Base-by-base conservation (phyloP, 1,284 basidiomycete genomes). In the Sphaerobolus stellatus region DNA sequence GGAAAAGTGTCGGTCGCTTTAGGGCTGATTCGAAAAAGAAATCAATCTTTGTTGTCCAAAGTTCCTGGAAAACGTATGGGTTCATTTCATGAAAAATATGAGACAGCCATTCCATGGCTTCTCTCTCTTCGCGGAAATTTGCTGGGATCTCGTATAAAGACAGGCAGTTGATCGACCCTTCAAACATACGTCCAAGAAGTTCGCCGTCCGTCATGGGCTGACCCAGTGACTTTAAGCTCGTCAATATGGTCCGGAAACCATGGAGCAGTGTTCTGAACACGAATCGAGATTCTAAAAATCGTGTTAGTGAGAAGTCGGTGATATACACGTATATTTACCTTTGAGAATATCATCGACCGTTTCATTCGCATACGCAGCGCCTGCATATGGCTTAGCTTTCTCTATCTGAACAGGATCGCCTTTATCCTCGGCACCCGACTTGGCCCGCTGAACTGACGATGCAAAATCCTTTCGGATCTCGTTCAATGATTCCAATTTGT, bases 241-340 rank as follows among this genome's bases (percentile, higher is more conserved):
- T 77, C 11, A 99, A 79, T 58, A 91, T 85, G 2, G 89, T 87
- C 51, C 95, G 90, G 71, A 98, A 90, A 5, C 92, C 94, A 62
- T 94, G 94, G 14, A 98, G 79, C 46, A 99, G 79, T 14, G 94
- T 92, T 58, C 94, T 88, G 69, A 94, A 91, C 22, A 99, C 78
- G 57, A 88, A 81, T 34, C 94, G 88, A 38, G 88, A 90, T 64
- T 95, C 95, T 91, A 62, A 30, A 20, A 62, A 41, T 50, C 46
- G 56, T 49, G 44, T 56, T 54, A 50, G 36, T 47, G 20, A 16
- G 25, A 50, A 20, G 43, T 47, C 25, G 46, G 49, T 28, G 52
- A 58, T 29, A 62, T 16, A 38, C 20, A 49, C 33, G 5, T 11
- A 38, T 5, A 56, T 81, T 59, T 51, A 90, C 91, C 91, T 64